A percentile compares a stretch with the other conserved stretches of the same genome.
These are phyloP conservation scores for Wickerhamomyces queroliae DNA, from an alignment of 805 yeast genomes.

Conservation along the genomic window DNA sequence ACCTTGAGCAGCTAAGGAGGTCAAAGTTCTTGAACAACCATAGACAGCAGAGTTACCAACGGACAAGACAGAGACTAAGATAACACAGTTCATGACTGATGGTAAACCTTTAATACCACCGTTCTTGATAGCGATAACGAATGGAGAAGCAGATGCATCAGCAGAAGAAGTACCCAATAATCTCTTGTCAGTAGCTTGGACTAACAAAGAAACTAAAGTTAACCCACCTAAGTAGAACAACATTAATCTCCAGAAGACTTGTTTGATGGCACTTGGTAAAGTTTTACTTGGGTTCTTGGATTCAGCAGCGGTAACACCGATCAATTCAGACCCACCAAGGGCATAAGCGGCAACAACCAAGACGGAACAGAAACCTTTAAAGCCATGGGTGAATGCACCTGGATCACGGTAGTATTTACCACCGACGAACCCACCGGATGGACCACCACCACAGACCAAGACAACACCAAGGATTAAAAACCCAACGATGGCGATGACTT, in stretches of 20 bases:
- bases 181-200: constrained; percentile 36
- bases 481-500: constrained; percentile 42
- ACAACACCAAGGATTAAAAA: constrained; percentile 51
- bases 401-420: constrained; percentile 43
- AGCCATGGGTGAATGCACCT: constrained; percentile 60
- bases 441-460: constrained; percentile 43
- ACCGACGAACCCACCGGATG: constrained; percentile 37
- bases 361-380: constrained; percentile 48
- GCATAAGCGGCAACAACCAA: constrained; percentile 53
- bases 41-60: constrained; percentile 53
- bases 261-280: constrained; percentile 47
- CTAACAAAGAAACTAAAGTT: constrained; percentile 39
- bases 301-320: constrained; percentile 47
- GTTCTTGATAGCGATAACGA: constrained; percentile 38
- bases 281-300: constrained; percentile 40
- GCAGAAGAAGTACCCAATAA: constrained; percentile 25
- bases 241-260: constrained; percentile 50
- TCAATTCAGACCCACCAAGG: constrained; percentile 47
- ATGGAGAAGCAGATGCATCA: constrained; percentile 37
- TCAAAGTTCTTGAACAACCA: constrained; percentile 49
- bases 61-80: constrained; percentile 33
- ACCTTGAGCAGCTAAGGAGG: constrained; percentile 39
- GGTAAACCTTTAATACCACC: constrained; percentile 32
- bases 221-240: constrained; percentile 41
- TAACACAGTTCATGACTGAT: constrained; percentile 35